Base-by-base conservation (phyloP, 306 rosid species). In the Cucurbita moschata region DNA sequence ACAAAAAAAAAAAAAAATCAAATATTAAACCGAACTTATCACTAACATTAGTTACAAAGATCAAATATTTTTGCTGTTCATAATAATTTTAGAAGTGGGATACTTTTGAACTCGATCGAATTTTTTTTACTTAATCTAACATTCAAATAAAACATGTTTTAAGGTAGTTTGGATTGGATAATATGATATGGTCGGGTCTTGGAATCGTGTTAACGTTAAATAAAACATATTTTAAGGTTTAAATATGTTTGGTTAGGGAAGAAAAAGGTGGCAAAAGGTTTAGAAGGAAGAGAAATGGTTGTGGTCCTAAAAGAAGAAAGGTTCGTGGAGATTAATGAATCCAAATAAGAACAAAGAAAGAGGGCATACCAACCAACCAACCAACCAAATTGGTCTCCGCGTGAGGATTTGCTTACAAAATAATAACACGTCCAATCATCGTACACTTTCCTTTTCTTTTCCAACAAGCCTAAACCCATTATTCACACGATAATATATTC, bases 351-450 rank as follows among this genome's bases (percentile, higher is more conserved):
- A 62, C 68, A 61, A 39, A 63, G 13, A 16, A 16, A 40, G 70
- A 38, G 18, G 54, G 18, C 5, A 50, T 50, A 63, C 51, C 71
- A 60, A 61, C 35, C 35, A 30, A 30, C 35, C 35, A 30, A 30
- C 67, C 67, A 65, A 65, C 71, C 53, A 65, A 65, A 42, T 65
- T 65, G 71, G 71, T 65, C 52, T 42, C 71, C 53, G 71, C 71
- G 71, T 65, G 51, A 42, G 53, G 71, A 18, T 65, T 65, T 42
- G 14, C 53, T 18, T 65, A 12, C 71, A 65, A 65, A 40, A 43
- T 65, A 42, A 65, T 65, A 65, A 65, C n/a, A 42, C 37, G 43
- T 1, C 71, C 38, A 65, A 65, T 65, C 71, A 65, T 65, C 71
- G 53, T 65, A 43, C 52, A 18, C 52, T 43, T 43, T 65, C 13